Base-by-base conservation (phyloP, 2,329 filamentous ascomycete genomes). In the Chaetomiaceae sp. region DNA sequence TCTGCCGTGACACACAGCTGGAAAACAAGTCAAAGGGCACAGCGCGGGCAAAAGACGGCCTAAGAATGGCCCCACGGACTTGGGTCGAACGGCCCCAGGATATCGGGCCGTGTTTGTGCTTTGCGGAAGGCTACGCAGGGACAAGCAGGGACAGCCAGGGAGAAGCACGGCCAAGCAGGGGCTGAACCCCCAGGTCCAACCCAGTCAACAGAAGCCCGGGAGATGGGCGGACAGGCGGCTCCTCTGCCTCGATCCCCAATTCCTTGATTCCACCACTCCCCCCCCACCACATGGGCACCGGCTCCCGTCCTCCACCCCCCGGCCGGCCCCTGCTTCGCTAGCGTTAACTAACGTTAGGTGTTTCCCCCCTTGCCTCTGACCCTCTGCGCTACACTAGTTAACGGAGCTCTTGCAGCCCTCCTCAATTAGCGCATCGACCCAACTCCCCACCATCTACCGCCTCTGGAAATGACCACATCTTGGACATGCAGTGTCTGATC, bases 381-480 rank as follows among this genome's bases (percentile, higher is more conserved):
- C 42, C 42, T 35, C 17, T 48, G 44, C 25, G 25, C 25, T 27
- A 2, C 10, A 6, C 33, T 46, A 31, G 40, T 30, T 5, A 33
- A 31, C 37, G 37, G 42, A 41, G 42, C 43, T 44, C 31, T 37
- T 35, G 35, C 41, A 48, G 39, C 39, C 25, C 27, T 53, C 48
- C 48, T 44, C 44, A 38, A 47, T 50, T 44, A 49, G 53, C 43
- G 47, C 33, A 40, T 50, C 21, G 25, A 23, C 42, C 45, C 38
- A 45, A 43, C 34, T 31, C 42, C 35, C 49, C 42, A 31, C 42
- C 37, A 39, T 27, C 35, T 20, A 27, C 23, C 33, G 31, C 45
- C 35, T 16, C 42, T 42, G 48, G 48, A 56, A 56, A 54, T 54
- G 51, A 52, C 37, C 38, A 42, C 39, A 42, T 42, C 35, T 39